phyloP scores from a whole-genome alignment of 1,139 yeast genomes.

The Kodamaea derodonti region DNA sequence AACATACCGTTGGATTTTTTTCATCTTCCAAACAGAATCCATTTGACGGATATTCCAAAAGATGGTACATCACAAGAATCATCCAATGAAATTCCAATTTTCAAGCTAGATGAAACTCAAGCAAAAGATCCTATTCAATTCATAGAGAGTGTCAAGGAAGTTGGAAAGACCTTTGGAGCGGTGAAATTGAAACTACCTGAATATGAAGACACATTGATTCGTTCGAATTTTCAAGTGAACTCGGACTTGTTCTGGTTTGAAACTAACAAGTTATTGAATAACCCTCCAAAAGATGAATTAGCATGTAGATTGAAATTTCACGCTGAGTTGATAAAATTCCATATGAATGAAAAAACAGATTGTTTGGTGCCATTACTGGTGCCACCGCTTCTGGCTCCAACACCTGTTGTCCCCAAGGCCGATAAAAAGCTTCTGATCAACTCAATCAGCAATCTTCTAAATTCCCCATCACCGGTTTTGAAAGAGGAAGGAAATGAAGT shows the following conservation, averaged over 20 bases:
- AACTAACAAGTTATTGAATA: conserved; percentile 37
- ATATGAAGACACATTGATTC: conserved; percentile 36
- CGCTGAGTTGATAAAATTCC: conserved; percentile 26
- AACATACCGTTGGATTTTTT: conserved; percentile 35
- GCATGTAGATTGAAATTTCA: conserved; percentile 28
- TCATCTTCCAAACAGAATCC: conserved; percentile 30
- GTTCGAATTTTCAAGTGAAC: conserved; percentile 25
- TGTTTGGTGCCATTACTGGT: neutral
- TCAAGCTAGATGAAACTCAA: conserved; percentile 41
- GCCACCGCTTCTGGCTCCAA: neutral
- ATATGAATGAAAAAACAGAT: conserved; percentile 12
- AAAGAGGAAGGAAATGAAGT: conserved; percentile 1
- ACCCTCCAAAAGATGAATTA: conserved; percentile 28
- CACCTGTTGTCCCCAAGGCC: neutral
- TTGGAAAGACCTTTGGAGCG: conserved; percentile 64
- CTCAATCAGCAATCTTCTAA: conserved; percentile 6
- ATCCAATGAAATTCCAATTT: conserved; percentile 41
- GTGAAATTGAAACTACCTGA: conserved; percentile 62
- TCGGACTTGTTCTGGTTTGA: conserved; percentile 54
- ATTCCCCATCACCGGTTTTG: conserved; percentile 5
- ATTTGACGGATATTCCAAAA: conserved; percentile 16
- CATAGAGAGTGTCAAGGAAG: conserved; percentile 42
- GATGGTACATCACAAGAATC: conserved; percentile 12
- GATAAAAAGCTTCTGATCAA: conserved; percentile 1
- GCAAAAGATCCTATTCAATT: conserved; percentile 49